These are phyloP conservation scores for Syncephalastrum racemosum DNA, from an alignment of 371 early-diverging fungal genomes.

Conservation along the genomic window DNA sequence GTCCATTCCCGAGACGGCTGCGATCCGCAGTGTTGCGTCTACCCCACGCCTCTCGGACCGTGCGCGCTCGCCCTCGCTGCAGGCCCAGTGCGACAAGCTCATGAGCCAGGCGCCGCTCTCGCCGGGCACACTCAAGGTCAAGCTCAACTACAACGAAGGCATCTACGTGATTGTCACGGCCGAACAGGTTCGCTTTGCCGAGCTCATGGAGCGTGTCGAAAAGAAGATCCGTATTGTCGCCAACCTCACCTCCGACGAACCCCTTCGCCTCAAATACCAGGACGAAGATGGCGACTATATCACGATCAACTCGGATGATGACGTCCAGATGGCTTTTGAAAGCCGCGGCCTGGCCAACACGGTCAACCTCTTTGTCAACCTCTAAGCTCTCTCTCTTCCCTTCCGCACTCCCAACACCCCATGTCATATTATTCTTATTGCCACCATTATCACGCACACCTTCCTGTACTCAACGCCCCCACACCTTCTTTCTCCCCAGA, in stretches of 20 bases:
- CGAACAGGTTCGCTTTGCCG: conserved; percentile 66
- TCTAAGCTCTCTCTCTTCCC: conserved; percentile 8
- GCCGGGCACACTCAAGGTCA: conserved; percentile 63
- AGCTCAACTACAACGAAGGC: conserved; percentile 83
- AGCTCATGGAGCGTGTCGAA: conserved; percentile 80
- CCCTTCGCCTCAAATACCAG: conserved; percentile 78
- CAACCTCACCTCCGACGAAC: conserved; percentile 42
- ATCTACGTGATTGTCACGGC: conserved; percentile 85
- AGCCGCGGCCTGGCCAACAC: conserved; percentile 45
- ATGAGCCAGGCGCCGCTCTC: conserved; percentile 4
- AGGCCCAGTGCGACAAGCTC: conserved; percentile 10
- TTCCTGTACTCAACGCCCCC: too few species aligned
- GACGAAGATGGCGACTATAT: conserved; percentile 93
- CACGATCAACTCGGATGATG: conserved; percentile 86
- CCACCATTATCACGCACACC: too few species aligned
- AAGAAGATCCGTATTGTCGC: conserved; percentile 86
- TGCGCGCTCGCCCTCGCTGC: conserved; percentile 12
- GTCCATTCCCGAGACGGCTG: neutral
- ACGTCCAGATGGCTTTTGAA: conserved; percentile 91
- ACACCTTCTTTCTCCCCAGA: too few species aligned
- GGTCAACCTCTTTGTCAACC: conserved; percentile 44
- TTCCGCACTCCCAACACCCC: too few species aligned
- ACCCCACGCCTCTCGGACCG: conserved; percentile 34
- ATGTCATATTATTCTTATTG: too few species aligned
- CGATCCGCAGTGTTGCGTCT: conserved; percentile 16